Conservation (phyloP, 164 flowering plant genomes). For the Nymphaea colorata region DNA sequence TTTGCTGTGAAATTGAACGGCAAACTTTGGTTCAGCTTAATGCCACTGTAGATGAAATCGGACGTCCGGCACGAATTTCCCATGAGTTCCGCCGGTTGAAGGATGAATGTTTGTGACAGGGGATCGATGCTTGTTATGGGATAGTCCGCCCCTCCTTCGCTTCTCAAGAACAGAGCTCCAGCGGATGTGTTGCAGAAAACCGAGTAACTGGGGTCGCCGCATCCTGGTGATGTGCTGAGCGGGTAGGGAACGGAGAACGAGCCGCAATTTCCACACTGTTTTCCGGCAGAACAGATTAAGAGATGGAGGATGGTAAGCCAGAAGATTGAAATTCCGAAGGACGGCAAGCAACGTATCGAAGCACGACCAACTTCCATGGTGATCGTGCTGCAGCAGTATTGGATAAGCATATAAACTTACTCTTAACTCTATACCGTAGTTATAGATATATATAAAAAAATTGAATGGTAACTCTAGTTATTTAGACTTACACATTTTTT, state of each 20-base stretch:
- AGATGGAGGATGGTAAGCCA: not conserved
- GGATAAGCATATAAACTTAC: too few species aligned
- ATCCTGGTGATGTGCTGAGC: constrained; percentile 40
- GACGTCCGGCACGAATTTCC: constrained; percentile 30
- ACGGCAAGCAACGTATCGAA: not conserved
- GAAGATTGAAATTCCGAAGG: not conserved
- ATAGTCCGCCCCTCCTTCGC: constrained; percentile 49
- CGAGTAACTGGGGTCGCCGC: constrained; percentile 39
- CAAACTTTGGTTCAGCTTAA: constrained; percentile 41
- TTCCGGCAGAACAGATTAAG: constrained; percentile 2
- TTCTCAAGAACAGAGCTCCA: constrained; percentile 36
- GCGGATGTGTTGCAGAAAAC: constrained; percentile 37
- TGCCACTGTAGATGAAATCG: constrained; percentile 41
- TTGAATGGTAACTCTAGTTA: too few species aligned
- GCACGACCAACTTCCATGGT: too few species aligned
- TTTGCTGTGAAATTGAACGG: constrained; percentile 57
- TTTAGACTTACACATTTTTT: too few species aligned
- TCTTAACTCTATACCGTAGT: too few species aligned
- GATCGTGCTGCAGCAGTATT: too few species aligned
- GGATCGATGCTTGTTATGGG: constrained; percentile 30
- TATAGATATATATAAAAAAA: too few species aligned
- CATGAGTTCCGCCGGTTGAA: constrained; percentile 52
- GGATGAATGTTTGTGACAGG: constrained; percentile 29
- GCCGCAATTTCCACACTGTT: constrained; percentile 45
- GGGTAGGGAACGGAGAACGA: constrained; percentile 49